Base-by-base conservation (phyloP, 257 asterid genomes). In the Salvia splendens region DNA sequence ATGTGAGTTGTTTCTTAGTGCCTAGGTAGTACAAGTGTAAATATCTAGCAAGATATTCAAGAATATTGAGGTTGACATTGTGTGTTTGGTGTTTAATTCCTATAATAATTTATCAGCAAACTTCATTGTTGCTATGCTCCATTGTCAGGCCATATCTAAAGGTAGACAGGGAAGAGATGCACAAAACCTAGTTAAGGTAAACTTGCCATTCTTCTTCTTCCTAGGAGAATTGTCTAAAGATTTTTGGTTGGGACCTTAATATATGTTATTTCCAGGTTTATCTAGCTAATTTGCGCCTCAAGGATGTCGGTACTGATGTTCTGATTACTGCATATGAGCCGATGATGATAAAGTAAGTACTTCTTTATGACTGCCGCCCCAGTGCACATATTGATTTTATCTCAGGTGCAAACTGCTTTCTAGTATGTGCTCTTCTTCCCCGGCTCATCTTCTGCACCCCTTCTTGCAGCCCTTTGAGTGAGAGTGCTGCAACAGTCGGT, bases 81-180 rank as follows among this genome's bases (percentile, higher is more conserved):
- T 32, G 40, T n/a, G 33, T 32, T 53, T 17, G 69, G 20, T 24
- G 45, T 17, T 46, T 24, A 15, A 1, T 35, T 36, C 14, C 51
- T 28, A 2, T 58, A 6, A 5, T 10, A 45, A 46, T 12, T 36
- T 12, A 28, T 48, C 40, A 33, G 36, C 46, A 48, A 50, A 49
- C 68, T 16, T 54, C 16, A 74, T 24, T 70, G 8, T 46, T 64
- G 16, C 36, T 24, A 58, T 54, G 64, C 51, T 57, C 68, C 38
- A 49, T 69, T 76, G 78, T 24, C 67, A 93, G 99, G 91, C 82
- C 47, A 72, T 90, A 72, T 84, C 97, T 24, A 93, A 93, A 84
- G 97, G 95, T 70, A 87, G 92, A 61, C 99, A 93, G 67, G 99
- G 97, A 50, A 88, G 97, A 79, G 96, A 90, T 73, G 99, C 97